Evolutionary conservation across 2,329 filamentous ascomycete genomes (phyloP).

Genomic region (Alternaria brassicae): DNA sequence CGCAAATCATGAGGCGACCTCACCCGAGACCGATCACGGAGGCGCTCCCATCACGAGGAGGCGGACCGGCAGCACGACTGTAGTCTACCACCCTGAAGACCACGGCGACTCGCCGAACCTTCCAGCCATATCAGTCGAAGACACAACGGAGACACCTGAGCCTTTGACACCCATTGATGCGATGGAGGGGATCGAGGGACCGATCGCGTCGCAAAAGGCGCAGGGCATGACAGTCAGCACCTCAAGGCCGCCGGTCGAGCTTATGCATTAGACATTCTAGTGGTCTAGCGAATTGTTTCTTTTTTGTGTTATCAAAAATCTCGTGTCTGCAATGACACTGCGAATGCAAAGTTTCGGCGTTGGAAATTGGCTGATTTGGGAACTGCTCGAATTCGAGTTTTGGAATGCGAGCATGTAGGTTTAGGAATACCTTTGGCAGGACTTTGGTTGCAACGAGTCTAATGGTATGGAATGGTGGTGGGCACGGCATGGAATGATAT

Average conservation of each 20-base stretch:
- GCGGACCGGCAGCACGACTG: constrained; percentile 62
- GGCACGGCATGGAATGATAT: background rate
- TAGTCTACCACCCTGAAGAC: constrained; percentile 69
- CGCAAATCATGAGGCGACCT: constrained; percentile 42
- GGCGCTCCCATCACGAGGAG: constrained; percentile 31
- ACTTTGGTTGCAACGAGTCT: background rate
- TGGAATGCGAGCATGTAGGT: background rate
- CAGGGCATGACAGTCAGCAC: constrained; percentile 46
- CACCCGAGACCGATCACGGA: constrained; percentile 35
- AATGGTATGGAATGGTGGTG: background rate
- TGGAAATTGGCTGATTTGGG: constrained; percentile 12
- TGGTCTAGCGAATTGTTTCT: constrained; percentile 5
- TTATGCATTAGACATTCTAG: constrained; percentile 39
- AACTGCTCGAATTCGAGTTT: constrained; percentile 1
- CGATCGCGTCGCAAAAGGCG: constrained; percentile 44
- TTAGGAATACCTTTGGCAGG: background rate
- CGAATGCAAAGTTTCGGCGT: constrained; percentile 38
- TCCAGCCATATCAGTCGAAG: constrained; percentile 69
- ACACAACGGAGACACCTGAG: constrained; percentile 60
- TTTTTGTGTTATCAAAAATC: constrained; percentile 25
- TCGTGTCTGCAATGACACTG: background rate
- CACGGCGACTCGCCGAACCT: constrained; percentile 66
- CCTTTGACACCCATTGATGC: constrained; percentile 58
- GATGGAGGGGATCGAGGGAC: constrained; percentile 46
- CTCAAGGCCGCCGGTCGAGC: constrained; percentile 49